A percentile compares a stretch with the other conserved stretches of the same genome.
Conservation (phyloP, 2,329 filamentous ascomycete genomes). For the Botrytis elliptica region DNA sequence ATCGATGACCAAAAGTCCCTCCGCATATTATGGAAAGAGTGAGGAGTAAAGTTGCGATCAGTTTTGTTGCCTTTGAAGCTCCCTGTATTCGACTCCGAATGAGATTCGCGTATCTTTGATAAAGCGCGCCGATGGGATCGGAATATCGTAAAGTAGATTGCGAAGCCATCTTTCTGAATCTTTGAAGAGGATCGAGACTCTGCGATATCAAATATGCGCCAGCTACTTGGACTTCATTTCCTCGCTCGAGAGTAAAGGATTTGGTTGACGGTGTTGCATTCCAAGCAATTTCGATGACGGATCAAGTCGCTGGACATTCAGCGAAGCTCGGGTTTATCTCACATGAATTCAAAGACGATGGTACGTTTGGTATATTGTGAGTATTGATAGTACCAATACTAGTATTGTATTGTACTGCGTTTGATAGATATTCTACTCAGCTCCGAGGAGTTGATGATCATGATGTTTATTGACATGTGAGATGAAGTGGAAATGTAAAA, state of each 20-base stretch:
- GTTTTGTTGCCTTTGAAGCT: constrained; percentile 68
- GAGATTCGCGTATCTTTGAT: constrained; percentile 57
- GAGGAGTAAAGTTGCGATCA: constrained; percentile 74
- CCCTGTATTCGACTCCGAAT: constrained; percentile 56
- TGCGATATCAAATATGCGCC: constrained; percentile 10
- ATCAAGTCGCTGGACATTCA: constrained; percentile 4
- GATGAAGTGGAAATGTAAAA: background rate
- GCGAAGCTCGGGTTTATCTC: constrained; percentile 8
- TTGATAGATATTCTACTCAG: background rate
- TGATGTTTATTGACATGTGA: constrained; percentile 17
- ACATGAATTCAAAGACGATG: constrained; percentile 5
- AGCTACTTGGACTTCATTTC: constrained; percentile 18
- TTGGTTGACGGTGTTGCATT: constrained; percentile 13
- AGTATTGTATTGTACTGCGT: background rate
- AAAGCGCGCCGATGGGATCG: constrained; percentile 64
- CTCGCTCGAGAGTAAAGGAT: constrained; percentile 4
- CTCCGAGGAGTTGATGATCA: background rate
- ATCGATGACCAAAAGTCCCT: constrained; percentile 74
- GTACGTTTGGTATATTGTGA: background rate
- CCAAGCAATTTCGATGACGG: background rate
- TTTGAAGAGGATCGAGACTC: background rate
- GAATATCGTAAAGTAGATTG: constrained; percentile 81
- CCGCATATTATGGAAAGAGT: constrained; percentile 75
- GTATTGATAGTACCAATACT: background rate
- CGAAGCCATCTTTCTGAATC: constrained; percentile 64